These are phyloP conservation scores for Sporisorium graminicola DNA, from an alignment of 1,284 basidiomycete genomes.

Conservation along the genomic window DNA sequence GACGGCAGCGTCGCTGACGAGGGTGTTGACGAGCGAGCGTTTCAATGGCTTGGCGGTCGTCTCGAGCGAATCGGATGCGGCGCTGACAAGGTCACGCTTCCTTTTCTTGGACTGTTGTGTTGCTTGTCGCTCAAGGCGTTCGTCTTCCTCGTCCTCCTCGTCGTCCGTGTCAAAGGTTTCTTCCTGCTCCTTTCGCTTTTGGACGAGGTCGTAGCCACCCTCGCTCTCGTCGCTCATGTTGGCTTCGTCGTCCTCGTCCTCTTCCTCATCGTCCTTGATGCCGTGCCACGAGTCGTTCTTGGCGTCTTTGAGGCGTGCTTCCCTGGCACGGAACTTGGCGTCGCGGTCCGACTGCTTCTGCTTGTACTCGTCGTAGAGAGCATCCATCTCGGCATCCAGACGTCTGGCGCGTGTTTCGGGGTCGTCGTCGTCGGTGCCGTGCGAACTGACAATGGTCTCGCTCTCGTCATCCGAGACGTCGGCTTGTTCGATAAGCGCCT, in stretches of 20 bases:
- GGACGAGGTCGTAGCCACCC: conserved; percentile 82
- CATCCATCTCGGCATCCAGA: conserved; percentile 88
- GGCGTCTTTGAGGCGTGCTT: conserved; percentile 82
- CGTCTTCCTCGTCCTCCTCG: conserved; percentile 70
- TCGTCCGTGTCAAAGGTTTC: conserved; percentile 74
- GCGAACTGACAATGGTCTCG: conserved; percentile 74
- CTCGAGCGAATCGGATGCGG: conserved; percentile 9
- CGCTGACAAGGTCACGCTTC: conserved; percentile 31
- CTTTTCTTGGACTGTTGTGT: conserved; percentile 63
- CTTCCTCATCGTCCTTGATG: conserved; percentile 57
- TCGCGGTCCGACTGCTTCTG: conserved; percentile 85
- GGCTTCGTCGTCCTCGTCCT: conserved; percentile 69
- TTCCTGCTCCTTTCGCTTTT: conserved; percentile 76
- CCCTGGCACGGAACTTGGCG: conserved; percentile 88
- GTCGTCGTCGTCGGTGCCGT: conserved; percentile 73
- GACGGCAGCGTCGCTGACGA: conserved; percentile 45
- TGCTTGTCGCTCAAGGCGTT: conserved; percentile 60
- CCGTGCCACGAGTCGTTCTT: conserved; percentile 68
- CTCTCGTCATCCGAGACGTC: conserved; percentile 72
- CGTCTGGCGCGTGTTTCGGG: conserved; percentile 72
- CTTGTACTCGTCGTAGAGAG: conserved; percentile 88
- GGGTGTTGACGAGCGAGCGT: conserved; percentile 39
- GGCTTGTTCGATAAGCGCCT: conserved; percentile 67
- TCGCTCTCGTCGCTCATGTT: conserved; percentile 68
- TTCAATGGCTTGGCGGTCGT: conserved; percentile 44